Conservation (phyloP, 805 yeast genomes). For the Zygosaccharomyces gambellarensis region DNA sequence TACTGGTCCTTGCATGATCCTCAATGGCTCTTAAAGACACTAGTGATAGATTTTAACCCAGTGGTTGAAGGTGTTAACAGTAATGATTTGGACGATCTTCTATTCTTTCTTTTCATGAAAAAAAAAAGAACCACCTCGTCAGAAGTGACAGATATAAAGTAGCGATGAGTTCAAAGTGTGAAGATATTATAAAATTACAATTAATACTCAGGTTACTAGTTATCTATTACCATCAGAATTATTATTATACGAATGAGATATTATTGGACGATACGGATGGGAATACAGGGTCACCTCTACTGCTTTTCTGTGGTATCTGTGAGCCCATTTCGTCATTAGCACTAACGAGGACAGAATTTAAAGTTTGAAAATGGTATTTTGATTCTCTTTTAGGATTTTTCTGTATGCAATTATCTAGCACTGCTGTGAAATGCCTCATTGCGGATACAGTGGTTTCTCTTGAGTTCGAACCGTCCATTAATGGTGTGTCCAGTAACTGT, state of each 20-base stretch:
- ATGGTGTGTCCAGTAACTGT: constrained; percentile 7
- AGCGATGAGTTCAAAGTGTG: background rate
- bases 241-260: constrained; percentile 8
- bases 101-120: background rate
- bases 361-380: constrained; percentile 27
- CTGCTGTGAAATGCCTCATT: constrained; percentile 15
- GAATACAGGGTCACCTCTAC: background rate
- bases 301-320: background rate
- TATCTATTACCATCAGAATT: background rate
- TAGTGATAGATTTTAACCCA: background rate
- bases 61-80: background rate
- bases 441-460: constrained; percentile 16
- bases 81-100: background rate
- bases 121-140: constrained; percentile 1
- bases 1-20: constrained; percentile 38
- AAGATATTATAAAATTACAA: background rate
- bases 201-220: background rate
- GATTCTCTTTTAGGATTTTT: constrained; percentile 9
- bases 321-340: background rate
- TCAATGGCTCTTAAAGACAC: background rate
- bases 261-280: constrained; percentile 6
- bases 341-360: background rate
- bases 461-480: constrained; percentile 5
- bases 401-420: constrained; percentile 10
- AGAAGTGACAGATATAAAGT: background rate